Conservation (phyloP, 345 rosid genomes). For the Eucalyptus regnans region DNA sequence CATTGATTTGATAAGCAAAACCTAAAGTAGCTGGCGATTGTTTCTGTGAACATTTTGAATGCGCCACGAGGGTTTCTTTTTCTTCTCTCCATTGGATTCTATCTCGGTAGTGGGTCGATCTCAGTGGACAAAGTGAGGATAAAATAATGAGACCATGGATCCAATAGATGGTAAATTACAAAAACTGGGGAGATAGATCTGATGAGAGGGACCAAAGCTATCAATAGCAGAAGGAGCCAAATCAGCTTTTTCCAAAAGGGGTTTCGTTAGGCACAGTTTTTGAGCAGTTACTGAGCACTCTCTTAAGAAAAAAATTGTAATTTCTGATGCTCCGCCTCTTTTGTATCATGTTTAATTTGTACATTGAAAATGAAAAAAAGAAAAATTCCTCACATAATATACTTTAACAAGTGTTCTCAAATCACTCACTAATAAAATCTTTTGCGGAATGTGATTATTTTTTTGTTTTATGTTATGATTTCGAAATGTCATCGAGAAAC, state of each 20-base stretch:
- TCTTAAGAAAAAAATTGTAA: neutral
- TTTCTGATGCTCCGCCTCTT: neutral
- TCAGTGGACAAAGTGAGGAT: neutral
- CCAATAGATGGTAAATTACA: neutral
- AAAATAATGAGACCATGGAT: neutral
- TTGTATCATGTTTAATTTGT: neutral
- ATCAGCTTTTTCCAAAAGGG: neutral
- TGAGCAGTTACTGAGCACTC: neutral
- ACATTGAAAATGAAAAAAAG: neutral
- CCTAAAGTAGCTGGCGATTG: neutral
- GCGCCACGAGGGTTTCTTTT: neutral
- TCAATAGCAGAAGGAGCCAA: slow-evolving; percentile 20
- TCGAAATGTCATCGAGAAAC: slow-evolving; percentile 29
- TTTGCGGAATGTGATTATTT: neutral
- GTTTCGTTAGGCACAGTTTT: neutral
- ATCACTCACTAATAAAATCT: neutral
- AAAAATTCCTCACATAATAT: neutral
- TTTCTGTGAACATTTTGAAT: neutral
- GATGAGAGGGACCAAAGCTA: slow-evolving; percentile 6
- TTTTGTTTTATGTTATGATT: neutral
- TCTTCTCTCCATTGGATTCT: neutral
- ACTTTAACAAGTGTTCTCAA: neutral
- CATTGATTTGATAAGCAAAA: neutral
- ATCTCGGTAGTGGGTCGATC: neutral
- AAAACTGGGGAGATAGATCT: neutral